These are phyloP conservation scores for Pythium brachiatum DNA, from an alignment of 352 stramenopile species.

Conservation along the genomic window DNA sequence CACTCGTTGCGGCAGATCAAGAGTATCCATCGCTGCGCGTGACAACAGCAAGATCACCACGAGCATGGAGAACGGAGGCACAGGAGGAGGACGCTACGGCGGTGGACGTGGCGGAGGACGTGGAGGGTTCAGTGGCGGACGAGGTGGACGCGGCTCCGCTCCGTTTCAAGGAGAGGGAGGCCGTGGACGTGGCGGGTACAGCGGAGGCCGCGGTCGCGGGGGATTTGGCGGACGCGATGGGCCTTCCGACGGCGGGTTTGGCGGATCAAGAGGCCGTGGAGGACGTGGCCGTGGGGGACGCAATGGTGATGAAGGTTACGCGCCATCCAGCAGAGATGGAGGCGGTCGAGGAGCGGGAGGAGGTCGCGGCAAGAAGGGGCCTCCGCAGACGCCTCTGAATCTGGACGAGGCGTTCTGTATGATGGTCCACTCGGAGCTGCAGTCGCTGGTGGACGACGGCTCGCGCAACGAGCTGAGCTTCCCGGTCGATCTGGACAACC, in stretches of 20 bases:
- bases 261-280: constrained; percentile 1
- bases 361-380: constrained; percentile 15
- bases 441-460: constrained; percentile 64
- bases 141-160: constrained; percentile 4
- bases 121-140: neutral
- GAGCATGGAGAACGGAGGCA: constrained; percentile 8
- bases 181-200: constrained; percentile 6
- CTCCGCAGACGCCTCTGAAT: constrained; percentile 25
- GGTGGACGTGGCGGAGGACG: neutral
- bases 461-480: constrained; percentile 64
- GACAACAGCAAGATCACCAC: neutral
- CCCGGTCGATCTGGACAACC: constrained; percentile 61
- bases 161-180: neutral
- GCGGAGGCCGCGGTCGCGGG: constrained; percentile 5
- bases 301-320: neutral
- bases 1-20: neutral
- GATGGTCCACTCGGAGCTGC: constrained; percentile 52
- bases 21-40: neutral
- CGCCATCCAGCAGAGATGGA: neutral
- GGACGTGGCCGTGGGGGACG: constrained; percentile 15
- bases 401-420: constrained; percentile 76
- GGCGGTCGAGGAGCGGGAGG: neutral
- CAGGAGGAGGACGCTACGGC: constrained; percentile 5
- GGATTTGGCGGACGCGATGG: constrained; percentile 5
- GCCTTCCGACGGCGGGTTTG: constrained; percentile 2